Evolutionary conservation across 2,329 filamentous ascomycete species (phyloP).

Genomic region (Trichophyton rubrum): DNA sequence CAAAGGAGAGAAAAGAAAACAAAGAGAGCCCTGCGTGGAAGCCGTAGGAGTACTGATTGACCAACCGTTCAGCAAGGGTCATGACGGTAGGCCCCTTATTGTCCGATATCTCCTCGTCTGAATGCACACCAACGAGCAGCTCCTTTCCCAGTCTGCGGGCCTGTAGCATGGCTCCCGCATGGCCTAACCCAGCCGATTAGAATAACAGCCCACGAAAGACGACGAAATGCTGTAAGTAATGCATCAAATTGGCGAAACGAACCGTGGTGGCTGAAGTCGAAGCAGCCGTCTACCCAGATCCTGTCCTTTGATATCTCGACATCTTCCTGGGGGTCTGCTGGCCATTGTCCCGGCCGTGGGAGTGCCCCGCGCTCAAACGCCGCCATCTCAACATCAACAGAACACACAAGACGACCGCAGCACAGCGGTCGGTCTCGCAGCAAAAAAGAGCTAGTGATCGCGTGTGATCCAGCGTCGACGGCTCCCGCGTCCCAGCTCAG

Average conservation of each 20-base stretch:
- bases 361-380: constrained; percentile 25
- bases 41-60: constrained; percentile 9
- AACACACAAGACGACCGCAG: neutral
- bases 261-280: constrained; percentile 98
- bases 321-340: constrained; percentile 52
- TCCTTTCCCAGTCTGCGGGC: constrained; percentile 81
- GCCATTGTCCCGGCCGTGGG: constrained; percentile 47
- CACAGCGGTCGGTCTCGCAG: too few species aligned
- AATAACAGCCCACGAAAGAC: neutral
- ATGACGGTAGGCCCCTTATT: constrained; percentile 98
- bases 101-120: constrained; percentile 84
- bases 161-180: constrained; percentile 93
- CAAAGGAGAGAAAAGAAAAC: neutral
- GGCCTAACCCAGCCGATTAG: constrained; percentile 44
- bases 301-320: constrained; percentile 51
- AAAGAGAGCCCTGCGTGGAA: neutral
- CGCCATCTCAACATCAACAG: neutral
- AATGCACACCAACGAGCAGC: constrained; percentile 86
- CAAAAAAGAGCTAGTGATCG: neutral
- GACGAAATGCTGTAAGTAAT: neutral
- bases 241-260: constrained; percentile 17
- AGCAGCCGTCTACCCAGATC: constrained; percentile 98
- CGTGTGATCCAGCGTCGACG: neutral
- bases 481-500: neutral
- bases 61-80: constrained; percentile 71